Evolutionary conservation across 371 early-diverging fungal species (phyloP), one percentile per base, ranked within the genome.

Genomic region (Umbelopsis sp.): DNA sequence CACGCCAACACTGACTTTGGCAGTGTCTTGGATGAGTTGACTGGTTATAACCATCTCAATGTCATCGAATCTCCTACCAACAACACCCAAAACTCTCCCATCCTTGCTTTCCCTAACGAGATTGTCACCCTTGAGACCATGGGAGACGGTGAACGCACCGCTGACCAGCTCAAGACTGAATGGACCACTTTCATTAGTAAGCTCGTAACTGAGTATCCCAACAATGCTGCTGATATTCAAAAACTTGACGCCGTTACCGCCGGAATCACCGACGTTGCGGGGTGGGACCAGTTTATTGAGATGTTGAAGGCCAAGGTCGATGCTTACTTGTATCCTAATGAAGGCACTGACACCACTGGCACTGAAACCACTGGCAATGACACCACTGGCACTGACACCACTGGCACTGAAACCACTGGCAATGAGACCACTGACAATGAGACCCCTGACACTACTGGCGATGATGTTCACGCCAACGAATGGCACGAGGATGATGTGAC

Each of bases 121-220:
- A 68, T 75, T 18, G 20, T 70, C 53, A 66, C 32, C 4, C 67
- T 75, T 50, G 24, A 70, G 65, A 37, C 70, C 52, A 25, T 67
- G 16, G 62, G 52, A 11, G 62, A 46, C 10, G 50, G 62, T 18
- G 44, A 65, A 14, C 12, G 67, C 18, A 63, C 65, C 14, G 68
- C 65, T 50, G 67, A 69, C 14, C 32, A 71, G 68, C 45, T 76
- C 67, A 53, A 73, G 45, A 53, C 69, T 14, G 29, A 71, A 53
- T 76, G 76, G 76, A 45, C 29, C 16, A 8, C 65, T 2, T 74
- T 76, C 53, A 63, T 72, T 24, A 44, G 52, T n/a, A 44, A 67
- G 12, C 63, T 76, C 44, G 37, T 62, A 14, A 35, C 44, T 22
- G 24, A 63, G 18, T 71, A 76, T 37, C 76, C 76, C 63, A 57